These are phyloP conservation scores for Pseudozyma sp. DNA, from an alignment of 1,284 basidiomycete genomes.

Conservation along the genomic window DNA sequence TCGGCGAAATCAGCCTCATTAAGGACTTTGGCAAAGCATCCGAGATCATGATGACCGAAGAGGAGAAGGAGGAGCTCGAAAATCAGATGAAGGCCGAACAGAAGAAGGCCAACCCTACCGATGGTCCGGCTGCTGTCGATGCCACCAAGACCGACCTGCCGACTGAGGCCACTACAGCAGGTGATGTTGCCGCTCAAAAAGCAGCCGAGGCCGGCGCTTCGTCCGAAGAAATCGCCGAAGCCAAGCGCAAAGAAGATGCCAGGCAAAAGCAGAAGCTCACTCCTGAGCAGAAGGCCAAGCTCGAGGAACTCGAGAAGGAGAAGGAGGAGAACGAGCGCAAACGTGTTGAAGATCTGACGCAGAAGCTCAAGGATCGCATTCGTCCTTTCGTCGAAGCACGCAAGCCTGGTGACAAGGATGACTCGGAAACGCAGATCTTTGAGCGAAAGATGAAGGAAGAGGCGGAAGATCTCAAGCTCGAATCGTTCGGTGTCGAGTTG, in stretches of 20 bases:
- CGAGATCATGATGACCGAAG: constrained; percentile 77
- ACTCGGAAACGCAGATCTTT: constrained; percentile 77
- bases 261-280: constrained; percentile 74
- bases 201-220: constrained; percentile 60
- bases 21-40: constrained; percentile 69
- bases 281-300: constrained; percentile 77
- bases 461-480: constrained; percentile 95
- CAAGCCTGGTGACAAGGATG: constrained; percentile 84
- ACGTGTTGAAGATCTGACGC: constrained; percentile 62
- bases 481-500: constrained; percentile 97
- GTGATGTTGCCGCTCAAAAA: constrained; percentile 59
- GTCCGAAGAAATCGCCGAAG: constrained; percentile 43
- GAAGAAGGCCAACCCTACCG: constrained; percentile 46
- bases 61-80: constrained; percentile 89
- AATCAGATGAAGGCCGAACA: constrained; percentile 74
- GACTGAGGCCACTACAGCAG: constrained; percentile 32
- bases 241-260: constrained; percentile 71
- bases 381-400: constrained; percentile 74
- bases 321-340: constrained; percentile 66
- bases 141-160: constrained; percentile 32
- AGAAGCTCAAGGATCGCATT: constrained; percentile 68
- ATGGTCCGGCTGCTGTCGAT: constrained; percentile 29
- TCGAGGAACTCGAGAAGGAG: constrained; percentile 67
- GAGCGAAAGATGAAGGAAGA: constrained; percentile 83
- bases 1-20: constrained; percentile 69